Evolutionary conservation across 441 rosid species (phyloP).

Genomic region (Adansonia gregorii): DNA sequence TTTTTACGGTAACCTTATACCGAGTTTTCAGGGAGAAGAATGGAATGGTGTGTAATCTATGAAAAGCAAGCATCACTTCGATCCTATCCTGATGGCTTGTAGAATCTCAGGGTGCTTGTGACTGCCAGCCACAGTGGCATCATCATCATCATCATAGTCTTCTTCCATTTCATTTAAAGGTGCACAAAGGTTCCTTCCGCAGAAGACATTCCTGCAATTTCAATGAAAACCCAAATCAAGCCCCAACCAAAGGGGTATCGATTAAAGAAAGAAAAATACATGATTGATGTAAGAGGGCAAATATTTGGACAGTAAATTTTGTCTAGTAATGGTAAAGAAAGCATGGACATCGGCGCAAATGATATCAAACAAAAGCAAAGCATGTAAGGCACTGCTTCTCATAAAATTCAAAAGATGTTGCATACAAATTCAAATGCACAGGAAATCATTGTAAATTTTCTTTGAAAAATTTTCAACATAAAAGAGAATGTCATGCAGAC

Average conservation of each 20-base stretch:
- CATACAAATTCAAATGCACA: no score
- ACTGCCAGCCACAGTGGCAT: neutral
- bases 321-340: neutral
- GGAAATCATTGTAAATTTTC: no score
- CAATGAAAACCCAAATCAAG: neutral
- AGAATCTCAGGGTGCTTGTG: slow-evolving; percentile 7
- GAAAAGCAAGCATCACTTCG: no score
- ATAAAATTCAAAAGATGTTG: no score
- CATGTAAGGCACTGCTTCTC: no score
- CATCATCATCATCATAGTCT: neutral
- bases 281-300: neutral
- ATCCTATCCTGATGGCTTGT: neutral
- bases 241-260: neutral
- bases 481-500: neutral
- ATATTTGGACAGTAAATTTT: neutral
- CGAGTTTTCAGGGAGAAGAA: no score
- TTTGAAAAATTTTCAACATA: no score
- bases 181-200: slow-evolving; percentile 66
- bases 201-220: slow-evolving; percentile 63
- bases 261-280: neutral
- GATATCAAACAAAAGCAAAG: neutral
- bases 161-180: slow-evolving; percentile 33
- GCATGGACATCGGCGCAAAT: neutral
- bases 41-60: no score
- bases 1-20: no score